These are phyloP conservation scores for Exophiala calicioides DNA, from an alignment of 2,329 filamentous ascomycete genomes.

Conservation along the genomic window DNA sequence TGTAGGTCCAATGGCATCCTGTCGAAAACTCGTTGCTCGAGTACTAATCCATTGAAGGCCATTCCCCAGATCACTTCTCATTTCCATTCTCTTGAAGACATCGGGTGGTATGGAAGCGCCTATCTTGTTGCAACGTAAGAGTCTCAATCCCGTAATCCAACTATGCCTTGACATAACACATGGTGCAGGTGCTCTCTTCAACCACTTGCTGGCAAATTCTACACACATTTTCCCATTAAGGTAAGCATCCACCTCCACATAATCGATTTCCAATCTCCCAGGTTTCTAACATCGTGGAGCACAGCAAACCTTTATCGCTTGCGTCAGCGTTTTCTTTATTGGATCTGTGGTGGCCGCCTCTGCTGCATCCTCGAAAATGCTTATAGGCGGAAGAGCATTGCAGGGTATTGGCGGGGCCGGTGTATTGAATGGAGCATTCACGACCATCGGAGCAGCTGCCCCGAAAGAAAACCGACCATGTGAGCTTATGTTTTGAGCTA, in stretches of 20 bases:
- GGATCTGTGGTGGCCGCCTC: slow-evolving; percentile 36
- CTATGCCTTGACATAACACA: not conserved
- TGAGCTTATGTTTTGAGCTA: not conserved
- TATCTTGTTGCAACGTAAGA: slow-evolving; percentile 35
- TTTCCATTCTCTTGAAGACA: slow-evolving; percentile 38
- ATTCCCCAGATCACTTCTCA: slow-evolving; percentile 39
- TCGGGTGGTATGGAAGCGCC: slow-evolving; percentile 40
- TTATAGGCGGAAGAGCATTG: slow-evolving; percentile 40
- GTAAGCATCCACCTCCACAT: not conserved
- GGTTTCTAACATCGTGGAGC: not conserved
- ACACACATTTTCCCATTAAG: slow-evolving; percentile 46
- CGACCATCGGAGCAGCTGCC: slow-evolving; percentile 37
- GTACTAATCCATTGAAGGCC: slow-evolving; percentile 28
- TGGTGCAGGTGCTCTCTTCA: slow-evolving; percentile 47
- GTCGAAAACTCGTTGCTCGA: slow-evolving; percentile 30
- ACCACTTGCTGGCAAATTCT: slow-evolving; percentile 48
- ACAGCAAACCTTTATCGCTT: slow-evolving; percentile 34
- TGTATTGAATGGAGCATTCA: slow-evolving; percentile 46
- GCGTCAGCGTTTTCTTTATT: slow-evolving; percentile 36
- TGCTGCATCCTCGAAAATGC: slow-evolving; percentile 32
- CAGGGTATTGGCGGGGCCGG: slow-evolving; percentile 38
- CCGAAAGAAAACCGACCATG: slow-evolving; percentile 37
- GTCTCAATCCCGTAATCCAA: not conserved
- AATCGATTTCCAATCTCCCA: not conserved
- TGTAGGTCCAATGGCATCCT: slow-evolving; percentile 31